Evolutionary conservation across 352 stramenopile genomes (phyloP).

Genomic region (Globisporangium emineosum): DNA sequence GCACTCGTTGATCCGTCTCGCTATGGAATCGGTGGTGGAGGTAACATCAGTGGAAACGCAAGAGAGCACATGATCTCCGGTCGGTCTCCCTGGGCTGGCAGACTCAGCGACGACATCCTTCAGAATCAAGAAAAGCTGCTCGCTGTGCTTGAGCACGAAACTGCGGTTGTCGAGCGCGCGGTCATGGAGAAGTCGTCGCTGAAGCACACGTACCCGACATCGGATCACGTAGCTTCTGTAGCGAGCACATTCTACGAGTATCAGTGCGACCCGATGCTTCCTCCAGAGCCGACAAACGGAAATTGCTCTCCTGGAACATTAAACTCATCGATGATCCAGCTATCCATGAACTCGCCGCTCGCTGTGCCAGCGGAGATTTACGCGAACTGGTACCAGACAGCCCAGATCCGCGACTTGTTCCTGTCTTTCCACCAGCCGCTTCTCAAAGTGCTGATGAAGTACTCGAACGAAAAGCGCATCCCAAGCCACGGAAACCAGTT

Average conservation of each 20-base stretch:
- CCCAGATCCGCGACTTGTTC: constrained; percentile 66
- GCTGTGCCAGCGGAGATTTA: constrained; percentile 23
- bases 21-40: not conserved
- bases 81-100: constrained; percentile 43
- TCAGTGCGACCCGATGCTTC: constrained; percentile 56
- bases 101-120: constrained; percentile 75
- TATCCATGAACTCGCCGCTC: not conserved
- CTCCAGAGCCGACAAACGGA: constrained; percentile 23
- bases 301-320: not conserved
- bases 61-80: constrained; percentile 17
- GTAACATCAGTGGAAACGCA: not conserved
- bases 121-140: constrained; percentile 82
- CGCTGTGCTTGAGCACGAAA: constrained; percentile 75
- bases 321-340: not conserved
- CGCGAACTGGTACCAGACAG: constrained; percentile 43
- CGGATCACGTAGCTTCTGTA: constrained; percentile 20
- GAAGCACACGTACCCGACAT: constrained; percentile 58
- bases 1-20: constrained; percentile 25
- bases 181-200: constrained; percentile 81
- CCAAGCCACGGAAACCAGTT: constrained; percentile 41
- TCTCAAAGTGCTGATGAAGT: constrained; percentile 51
- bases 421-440: constrained; percentile 48
- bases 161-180: constrained; percentile 65
- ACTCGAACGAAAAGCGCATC: constrained; percentile 44
- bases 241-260: constrained; percentile 54